Evolutionary conservation across 371 early-diverging fungal species (phyloP), one percentile per base, ranked within the genome.

Genomic region (Mucor indicus): DNA sequence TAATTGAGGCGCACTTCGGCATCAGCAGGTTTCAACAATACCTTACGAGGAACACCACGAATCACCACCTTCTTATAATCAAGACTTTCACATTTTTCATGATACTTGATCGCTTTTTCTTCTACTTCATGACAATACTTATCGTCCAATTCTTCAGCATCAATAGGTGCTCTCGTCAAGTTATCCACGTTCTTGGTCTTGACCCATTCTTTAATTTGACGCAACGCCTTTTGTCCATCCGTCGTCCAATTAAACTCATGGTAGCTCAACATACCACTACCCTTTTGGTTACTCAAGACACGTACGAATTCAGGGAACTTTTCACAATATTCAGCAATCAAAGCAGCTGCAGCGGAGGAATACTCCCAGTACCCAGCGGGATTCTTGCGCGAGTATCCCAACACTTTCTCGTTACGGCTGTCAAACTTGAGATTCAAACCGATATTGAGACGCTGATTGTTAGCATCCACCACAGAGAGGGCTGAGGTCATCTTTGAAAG

Each of bases 361-460:
- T 79, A 96, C 60, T 91, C 91, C 97, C 97, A 98, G 15, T 84
- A 85, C 15, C 64, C 69, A 27, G 75, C 80, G 11, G 53, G 53
- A 3, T 77, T 64, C 59, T 92, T 93, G 38, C 85, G 77, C 4
- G 92, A 80, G 58, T 90, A 94, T 1, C 93, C 96, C 2, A 90
- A 52, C 4, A 91, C 96, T 61, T 94, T 94, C 48, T 83, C 80
- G 40, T 82, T 80, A 59, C 87, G 86, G 21, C 76, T 78, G 33
- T 96, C 96, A 59, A 93, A 95, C 62, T 96, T 96, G 46, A 96
- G 75, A 46, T 83, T 86, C 39, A 98, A 68, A 0, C 96, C 98
- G 16, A 95, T 54, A 48, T 92, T 90, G 46, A 85, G 44, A 13
- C 83, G 76, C 31, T 81, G 78, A 12, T 78, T 75, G 15, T 63